phyloP scores from a whole-genome alignment of 768 basidiomycete species.

The Myochromella boudieri region DNA sequence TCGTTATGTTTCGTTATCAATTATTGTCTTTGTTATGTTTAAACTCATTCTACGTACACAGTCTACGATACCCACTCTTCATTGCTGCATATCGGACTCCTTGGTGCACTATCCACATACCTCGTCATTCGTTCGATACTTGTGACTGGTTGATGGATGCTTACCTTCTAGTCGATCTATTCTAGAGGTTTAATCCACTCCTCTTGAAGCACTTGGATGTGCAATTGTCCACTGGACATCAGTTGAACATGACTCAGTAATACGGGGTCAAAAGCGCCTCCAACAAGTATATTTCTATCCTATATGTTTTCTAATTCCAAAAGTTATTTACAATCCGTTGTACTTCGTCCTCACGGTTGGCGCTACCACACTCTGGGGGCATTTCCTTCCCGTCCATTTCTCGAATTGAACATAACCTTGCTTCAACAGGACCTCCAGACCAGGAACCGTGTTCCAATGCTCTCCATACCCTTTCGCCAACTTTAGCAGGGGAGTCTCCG shows the following conservation, averaged over 20 bases:
- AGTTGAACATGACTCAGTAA: no score
- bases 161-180: background rate
- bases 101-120: slow-evolving; percentile 11
- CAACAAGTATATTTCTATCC: no score
- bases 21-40: slow-evolving; percentile 31
- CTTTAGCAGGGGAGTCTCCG: slow-evolving; percentile 74
- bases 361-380: slow-evolving; percentile 49
- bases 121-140: slow-evolving; percentile 8
- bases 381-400: slow-evolving; percentile 72
- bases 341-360: slow-evolving; percentile 51
- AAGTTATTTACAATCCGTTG: no score
- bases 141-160: background rate
- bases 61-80: slow-evolving; percentile 21
- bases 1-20: slow-evolving; percentile 19
- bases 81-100: slow-evolving; percentile 11
- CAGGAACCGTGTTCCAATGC: slow-evolving; percentile 73
- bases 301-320: no score
- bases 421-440: slow-evolving; percentile 83
- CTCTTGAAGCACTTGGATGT: background rate
- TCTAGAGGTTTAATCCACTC: slow-evolving; percentile 2
- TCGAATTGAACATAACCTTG: slow-evolving; percentile 88
- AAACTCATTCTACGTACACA: slow-evolving; percentile 15
- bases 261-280: no score
- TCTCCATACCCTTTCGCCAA: slow-evolving; percentile 54
- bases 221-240: background rate